Percentiles rank a stretch among this genome's conserved stretches.
These are phyloP conservation scores for Mrakia gelida DNA, from an alignment of 768 basidiomycete species.

Conservation along the genomic window DNA sequence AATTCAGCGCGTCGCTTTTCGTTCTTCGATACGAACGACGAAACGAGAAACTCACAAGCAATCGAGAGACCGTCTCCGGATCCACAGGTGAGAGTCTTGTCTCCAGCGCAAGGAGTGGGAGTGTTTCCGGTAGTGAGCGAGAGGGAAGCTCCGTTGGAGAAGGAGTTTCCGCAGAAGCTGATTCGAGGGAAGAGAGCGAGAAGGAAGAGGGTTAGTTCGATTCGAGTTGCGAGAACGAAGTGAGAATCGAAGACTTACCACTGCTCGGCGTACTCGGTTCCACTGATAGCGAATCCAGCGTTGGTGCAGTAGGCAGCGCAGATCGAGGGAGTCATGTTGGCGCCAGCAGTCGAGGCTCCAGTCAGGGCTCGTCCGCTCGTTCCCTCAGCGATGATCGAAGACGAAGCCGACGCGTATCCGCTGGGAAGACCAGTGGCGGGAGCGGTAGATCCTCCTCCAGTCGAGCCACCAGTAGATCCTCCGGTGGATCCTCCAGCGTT, in stretches of 20 bases:
- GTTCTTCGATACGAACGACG: too few relatives aligned
- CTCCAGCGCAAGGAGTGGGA: constrained; percentile 20
- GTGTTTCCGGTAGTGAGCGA: background rate
- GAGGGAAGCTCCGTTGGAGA: constrained; percentile 51
- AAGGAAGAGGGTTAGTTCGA: too few relatives aligned
- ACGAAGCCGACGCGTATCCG: background rate
- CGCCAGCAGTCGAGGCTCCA: constrained; percentile 30
- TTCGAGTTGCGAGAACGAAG: background rate
- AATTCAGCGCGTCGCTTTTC: too few relatives aligned
- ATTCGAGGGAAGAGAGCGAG: too few relatives aligned
- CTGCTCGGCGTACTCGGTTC: constrained; percentile 34
- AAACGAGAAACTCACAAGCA: constrained; percentile 17
- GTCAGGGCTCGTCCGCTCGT: constrained; percentile 35
- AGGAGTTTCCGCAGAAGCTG: constrained; percentile 50
- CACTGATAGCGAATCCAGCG: constrained; percentile 34
- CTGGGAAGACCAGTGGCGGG: background rate
- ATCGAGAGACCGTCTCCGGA: constrained; percentile 32
- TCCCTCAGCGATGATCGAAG: constrained; percentile 20
- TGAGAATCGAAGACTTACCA: background rate
- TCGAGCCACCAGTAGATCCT: too few relatives aligned
- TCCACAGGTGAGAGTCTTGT: constrained; percentile 17
- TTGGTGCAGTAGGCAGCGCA: constrained; percentile 37
- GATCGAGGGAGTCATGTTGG: constrained; percentile 36
- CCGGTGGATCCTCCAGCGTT: too few relatives aligned
- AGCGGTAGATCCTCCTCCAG: too few relatives aligned